These are phyloP conservation scores for Annulohypoxylon nitens DNA, from an alignment of 495 filamentous ascomycete species.

Conservation along the genomic window DNA sequence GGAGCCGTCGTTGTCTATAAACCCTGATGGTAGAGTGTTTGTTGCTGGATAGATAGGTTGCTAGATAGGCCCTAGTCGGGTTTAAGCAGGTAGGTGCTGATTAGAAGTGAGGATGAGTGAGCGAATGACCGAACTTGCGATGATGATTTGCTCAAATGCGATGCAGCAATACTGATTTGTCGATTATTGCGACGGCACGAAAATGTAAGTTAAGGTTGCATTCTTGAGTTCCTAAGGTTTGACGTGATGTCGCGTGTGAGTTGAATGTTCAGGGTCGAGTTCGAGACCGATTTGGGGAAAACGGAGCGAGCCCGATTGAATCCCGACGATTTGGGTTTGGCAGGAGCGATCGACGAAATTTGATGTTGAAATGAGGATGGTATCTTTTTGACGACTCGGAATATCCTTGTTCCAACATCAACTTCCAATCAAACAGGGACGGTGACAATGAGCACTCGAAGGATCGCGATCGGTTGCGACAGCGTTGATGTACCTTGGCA, in stretches of 20 bases:
- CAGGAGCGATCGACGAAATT: background rate
- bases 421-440: background rate
- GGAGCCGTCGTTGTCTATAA: too few relatives aligned
- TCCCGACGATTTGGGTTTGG: background rate
- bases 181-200: background rate
- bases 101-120: background rate
- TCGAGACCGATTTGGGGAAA: background rate
- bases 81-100: background rate
- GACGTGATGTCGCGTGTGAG: too few relatives aligned
- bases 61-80: background rate
- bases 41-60: too few relatives aligned
- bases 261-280: background rate
- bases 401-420: conserved; percentile 1
- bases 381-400: background rate
- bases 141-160: background rate
- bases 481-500: background rate
- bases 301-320: background rate
- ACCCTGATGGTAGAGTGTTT: too few relatives aligned
- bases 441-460: background rate
- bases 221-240: background rate
- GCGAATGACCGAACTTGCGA: background rate
- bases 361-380: background rate
- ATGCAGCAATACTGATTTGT: background rate
- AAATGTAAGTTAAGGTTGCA: background rate
- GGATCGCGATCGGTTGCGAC: background rate